Percentiles rank a stretch among this genome's conserved stretches.
phyloP scores from a whole-genome alignment of 441 rosid species.

The Adansonia grandidieri region DNA sequence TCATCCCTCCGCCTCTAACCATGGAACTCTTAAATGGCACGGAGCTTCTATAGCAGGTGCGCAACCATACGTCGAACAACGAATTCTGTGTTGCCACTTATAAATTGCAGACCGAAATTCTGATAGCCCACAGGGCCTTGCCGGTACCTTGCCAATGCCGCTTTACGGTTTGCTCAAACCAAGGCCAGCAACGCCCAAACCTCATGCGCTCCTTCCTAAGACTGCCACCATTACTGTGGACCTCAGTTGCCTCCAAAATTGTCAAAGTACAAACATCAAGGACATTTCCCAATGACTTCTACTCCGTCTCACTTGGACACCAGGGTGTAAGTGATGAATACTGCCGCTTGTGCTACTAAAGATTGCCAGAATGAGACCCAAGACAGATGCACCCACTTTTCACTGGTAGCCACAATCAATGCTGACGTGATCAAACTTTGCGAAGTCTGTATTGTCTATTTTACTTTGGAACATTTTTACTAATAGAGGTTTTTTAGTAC shows the following conservation, averaged over 20 bases:
- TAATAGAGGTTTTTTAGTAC: not conserved
- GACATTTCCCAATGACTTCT: conserved; percentile 31
- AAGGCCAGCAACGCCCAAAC: conserved; percentile 32
- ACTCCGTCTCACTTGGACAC: conserved; percentile 33
- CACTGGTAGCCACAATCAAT: not conserved
- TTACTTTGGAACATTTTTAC: conserved; percentile 8
- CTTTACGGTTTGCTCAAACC: conserved; percentile 39
- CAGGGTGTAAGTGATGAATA: conserved; percentile 17
- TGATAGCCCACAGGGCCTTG: conserved; percentile 38
- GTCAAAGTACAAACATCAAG: conserved; percentile 17
- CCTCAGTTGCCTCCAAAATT: conserved; percentile 16
- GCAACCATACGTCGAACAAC: conserved; percentile 33
- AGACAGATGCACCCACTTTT: conserved; percentile 2
- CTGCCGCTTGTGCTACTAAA: not conserved
- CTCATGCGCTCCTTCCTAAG: conserved; percentile 22
- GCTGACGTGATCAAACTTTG: conserved; percentile 16
- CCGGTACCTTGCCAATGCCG: conserved; percentile 35
- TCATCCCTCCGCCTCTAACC: not conserved
- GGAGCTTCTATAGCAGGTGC: conserved; percentile 28
- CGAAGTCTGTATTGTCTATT: conserved; percentile 25
- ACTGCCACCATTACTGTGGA: not conserved
- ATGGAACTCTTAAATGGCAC: conserved; percentile 3
- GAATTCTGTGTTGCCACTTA: conserved; percentile 27
- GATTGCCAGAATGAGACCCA: conserved; percentile 20
- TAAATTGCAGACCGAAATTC: conserved; percentile 19